These are phyloP conservation scores for Verticillium longisporum DNA, from an alignment of 2,329 filamentous ascomycete genomes.

Conservation along the genomic window DNA sequence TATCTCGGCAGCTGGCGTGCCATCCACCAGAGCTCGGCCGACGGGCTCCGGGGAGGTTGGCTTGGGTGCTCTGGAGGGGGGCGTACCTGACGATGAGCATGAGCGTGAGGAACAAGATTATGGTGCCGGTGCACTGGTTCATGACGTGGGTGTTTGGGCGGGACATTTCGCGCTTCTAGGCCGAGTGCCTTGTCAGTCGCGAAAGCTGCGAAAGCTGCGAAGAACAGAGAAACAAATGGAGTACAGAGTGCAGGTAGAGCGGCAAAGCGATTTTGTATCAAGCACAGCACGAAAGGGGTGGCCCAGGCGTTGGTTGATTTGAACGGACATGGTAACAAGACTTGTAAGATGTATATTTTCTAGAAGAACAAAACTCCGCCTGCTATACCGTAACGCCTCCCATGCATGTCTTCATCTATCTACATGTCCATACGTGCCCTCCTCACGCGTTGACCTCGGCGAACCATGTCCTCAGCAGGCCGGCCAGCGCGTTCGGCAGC, in stretches of 20 bases:
- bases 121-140: conserved; percentile 68
- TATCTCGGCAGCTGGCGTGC: conserved; percentile 70
- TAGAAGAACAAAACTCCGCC: too few relatives aligned
- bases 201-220: too few relatives aligned
- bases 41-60: conserved; percentile 52
- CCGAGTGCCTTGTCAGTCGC: too few relatives aligned
- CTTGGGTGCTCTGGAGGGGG: conserved; percentile 66
- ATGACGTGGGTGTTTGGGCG: conserved; percentile 56
- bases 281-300: too few relatives aligned
- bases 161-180: conserved; percentile 54
- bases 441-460: conserved; percentile 50
- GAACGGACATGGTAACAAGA: too few relatives aligned
- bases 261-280: too few relatives aligned
- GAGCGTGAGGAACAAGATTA: conserved; percentile 62
- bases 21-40: conserved; percentile 59
- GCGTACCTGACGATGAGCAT: conserved; percentile 70
- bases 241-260: background rate
- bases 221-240: background rate
- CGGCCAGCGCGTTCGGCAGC: conserved; percentile 79
- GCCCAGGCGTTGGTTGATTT: too few relatives aligned
- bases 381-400: too few relatives aligned
- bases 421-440: too few relatives aligned
- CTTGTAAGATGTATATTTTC: too few relatives aligned
- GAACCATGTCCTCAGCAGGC: conserved; percentile 93
- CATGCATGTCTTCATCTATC: too few relatives aligned